Evolutionary conservation across 179 eudicot genomes (phyloP).

Genomic region (Camellia oleifera): DNA sequence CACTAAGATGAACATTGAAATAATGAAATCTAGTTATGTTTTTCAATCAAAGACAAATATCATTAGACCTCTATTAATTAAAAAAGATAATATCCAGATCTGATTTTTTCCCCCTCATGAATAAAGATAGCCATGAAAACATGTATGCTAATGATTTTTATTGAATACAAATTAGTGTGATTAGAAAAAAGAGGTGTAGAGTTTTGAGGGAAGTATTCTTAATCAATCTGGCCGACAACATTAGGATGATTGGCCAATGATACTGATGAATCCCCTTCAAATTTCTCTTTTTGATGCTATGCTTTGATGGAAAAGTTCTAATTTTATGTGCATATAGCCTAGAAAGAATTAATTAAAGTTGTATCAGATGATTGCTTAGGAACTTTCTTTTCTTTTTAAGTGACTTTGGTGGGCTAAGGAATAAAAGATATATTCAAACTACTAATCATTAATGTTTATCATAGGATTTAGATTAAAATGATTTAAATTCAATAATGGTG

Average conservation of each 20-base stretch:
- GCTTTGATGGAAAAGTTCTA: neutral
- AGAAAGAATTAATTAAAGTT: neutral
- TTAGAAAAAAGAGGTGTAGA: neutral
- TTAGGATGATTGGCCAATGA: neutral
- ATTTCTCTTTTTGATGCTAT: neutral
- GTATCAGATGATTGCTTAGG: neutral
- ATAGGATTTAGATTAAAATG: neutral
- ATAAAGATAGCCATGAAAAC: neutral
- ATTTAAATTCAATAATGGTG: neutral
- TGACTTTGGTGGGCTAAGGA: slow-evolving; percentile 1
- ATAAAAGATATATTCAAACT: neutral
- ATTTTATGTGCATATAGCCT: neutral
- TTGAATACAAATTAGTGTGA: neutral
- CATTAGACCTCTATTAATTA: neutral
- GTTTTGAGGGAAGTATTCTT: neutral
- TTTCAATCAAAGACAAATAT: neutral
- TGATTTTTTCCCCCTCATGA: neutral
- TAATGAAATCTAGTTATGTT: neutral
- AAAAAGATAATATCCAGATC: neutral
- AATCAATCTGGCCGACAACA: neutral
- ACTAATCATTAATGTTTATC: neutral
- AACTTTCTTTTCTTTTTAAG: slow-evolving; percentile 1
- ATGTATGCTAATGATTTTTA: neutral
- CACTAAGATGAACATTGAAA: slow-evolving; percentile 1
- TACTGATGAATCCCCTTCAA: neutral